Evolutionary conservation across 352 stramenopile species (phyloP).

Genomic region (Phytopythium litorale): DNA sequence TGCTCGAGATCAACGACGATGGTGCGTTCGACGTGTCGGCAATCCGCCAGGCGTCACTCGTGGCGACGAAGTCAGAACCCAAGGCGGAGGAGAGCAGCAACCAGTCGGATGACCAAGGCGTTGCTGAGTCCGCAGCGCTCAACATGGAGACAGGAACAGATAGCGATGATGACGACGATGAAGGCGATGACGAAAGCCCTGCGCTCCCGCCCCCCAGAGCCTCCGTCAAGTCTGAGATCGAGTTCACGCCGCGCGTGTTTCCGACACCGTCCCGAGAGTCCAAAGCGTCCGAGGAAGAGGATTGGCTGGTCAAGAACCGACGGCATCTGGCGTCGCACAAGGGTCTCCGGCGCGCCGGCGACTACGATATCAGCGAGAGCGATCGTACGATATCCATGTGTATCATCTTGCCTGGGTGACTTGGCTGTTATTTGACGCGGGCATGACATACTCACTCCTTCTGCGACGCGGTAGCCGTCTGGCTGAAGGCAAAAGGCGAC

Average conservation of each 20-base stretch:
- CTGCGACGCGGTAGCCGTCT: slow-evolving; percentile 40
- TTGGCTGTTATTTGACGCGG: slow-evolving; percentile 1
- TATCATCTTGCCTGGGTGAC: neutral
- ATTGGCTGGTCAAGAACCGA: slow-evolving; percentile 83
- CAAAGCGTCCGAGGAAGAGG: slow-evolving; percentile 75
- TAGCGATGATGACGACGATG: slow-evolving; percentile 12
- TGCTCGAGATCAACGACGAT: slow-evolving; percentile 53
- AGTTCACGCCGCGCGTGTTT: slow-evolving; percentile 77
- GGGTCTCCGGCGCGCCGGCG: slow-evolving; percentile 34
- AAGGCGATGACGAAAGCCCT: slow-evolving; percentile 8
- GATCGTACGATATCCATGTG: slow-evolving; percentile 45
- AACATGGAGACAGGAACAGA: slow-evolving; percentile 8
- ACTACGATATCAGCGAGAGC: slow-evolving; percentile 83
- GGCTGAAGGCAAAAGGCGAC: slow-evolving; percentile 85
- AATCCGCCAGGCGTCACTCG: neutral
- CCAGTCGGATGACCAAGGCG: neutral
- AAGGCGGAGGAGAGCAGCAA: slow-evolving; percentile 7
- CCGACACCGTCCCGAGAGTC: slow-evolving; percentile 76
- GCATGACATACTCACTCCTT: neutral
- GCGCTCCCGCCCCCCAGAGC: slow-evolving; percentile 45
- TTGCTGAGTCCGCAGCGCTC: neutral
- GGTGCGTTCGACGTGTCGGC: slow-evolving; percentile 45
- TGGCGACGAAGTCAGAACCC: neutral
- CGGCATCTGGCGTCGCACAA: slow-evolving; percentile 76
- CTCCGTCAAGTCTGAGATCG: slow-evolving; percentile 41